A percentile compares a stretch with the other conserved stretches of the same genome.
Conservation (phyloP, 306 rosid genomes). For the Vigna trinervia region DNA sequence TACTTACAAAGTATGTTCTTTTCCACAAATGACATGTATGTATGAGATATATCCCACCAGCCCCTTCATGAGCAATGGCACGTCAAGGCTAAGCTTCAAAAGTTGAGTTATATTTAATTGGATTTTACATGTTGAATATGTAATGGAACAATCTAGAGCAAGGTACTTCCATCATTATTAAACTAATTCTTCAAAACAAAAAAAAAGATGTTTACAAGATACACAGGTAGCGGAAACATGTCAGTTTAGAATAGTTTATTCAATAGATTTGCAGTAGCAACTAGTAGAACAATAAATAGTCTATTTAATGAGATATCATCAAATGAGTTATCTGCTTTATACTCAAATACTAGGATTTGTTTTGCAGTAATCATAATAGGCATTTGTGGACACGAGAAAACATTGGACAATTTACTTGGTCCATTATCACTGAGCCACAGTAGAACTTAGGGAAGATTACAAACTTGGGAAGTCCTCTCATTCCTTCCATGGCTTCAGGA, state of each 20-base stretch:
- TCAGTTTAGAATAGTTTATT: constrained; percentile 2
- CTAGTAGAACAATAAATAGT: constrained; percentile 17
- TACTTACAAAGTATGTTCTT: background rate
- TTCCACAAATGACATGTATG: background rate
- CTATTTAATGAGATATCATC: constrained; percentile 29
- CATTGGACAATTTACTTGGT: constrained; percentile 36
- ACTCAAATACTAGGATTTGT: constrained; percentile 25
- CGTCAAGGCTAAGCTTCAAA: background rate
- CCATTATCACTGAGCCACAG: constrained; percentile 22
- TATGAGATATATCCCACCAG: background rate
- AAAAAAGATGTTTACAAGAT: background rate
- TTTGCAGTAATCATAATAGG: constrained; percentile 22
- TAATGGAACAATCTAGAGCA: background rate
- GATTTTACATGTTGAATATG: background rate
- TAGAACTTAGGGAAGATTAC: constrained; percentile 28
- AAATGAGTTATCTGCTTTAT: constrained; percentile 2
- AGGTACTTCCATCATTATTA: background rate
- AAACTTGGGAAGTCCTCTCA: constrained; percentile 27
- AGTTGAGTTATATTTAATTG: background rate
- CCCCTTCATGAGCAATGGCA: background rate
- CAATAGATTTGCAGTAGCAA: constrained; percentile 22
- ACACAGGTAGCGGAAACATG: constrained; percentile 1
- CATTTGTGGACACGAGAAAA: constrained; percentile 14
- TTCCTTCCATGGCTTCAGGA: constrained; percentile 56
- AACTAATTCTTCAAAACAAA: background rate